These are phyloP conservation scores for Artomyces pyxidatus DNA, from an alignment of 768 basidiomycete species.

Conservation along the genomic window DNA sequence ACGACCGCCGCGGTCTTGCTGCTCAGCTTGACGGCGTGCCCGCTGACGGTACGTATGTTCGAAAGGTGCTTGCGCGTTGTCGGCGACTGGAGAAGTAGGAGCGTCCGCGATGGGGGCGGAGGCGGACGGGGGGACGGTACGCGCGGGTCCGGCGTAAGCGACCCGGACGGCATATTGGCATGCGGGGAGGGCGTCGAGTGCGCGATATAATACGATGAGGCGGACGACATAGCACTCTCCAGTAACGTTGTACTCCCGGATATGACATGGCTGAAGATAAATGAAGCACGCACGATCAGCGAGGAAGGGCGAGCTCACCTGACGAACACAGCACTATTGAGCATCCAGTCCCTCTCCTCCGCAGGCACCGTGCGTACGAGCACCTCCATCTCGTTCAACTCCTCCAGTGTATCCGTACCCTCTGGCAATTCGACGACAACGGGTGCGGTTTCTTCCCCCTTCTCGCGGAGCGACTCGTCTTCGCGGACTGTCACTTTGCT, in stretches of 20 bases:
- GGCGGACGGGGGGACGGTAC: neutral
- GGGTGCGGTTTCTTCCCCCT: conserved; percentile 8
- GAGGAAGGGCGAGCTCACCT: neutral
- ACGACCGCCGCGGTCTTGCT: conserved; percentile 7
- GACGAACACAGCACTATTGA: conserved; percentile 13
- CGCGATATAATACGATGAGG: conserved; percentile 14
- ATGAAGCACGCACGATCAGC: neutral
- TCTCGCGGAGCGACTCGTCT: conserved; percentile 12
- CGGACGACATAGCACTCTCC: conserved; percentile 11
- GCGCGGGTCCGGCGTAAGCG: neutral
- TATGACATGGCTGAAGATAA: conserved; percentile 11
- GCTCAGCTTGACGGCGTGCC: conserved; percentile 13
- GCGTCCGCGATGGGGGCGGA: conserved; percentile 12
- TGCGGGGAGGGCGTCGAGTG: conserved; percentile 9
- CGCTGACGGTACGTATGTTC: conserved; percentile 10
- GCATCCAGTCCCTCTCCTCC: conserved; percentile 15
- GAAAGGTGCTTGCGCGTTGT: conserved; percentile 12
- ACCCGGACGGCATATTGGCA: neutral
- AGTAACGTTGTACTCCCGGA: conserved; percentile 13
- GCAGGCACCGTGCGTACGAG: conserved; percentile 14
- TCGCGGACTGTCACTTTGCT: conserved; percentile 8
- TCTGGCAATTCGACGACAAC: conserved; percentile 16
- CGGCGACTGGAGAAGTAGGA: conserved; percentile 15
- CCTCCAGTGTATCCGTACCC: conserved; percentile 2
- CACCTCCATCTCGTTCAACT: conserved; percentile 6